These are phyloP conservation scores for Phytophthora crassamura DNA, from an alignment of 352 stramenopile species.

Conservation along the genomic window DNA sequence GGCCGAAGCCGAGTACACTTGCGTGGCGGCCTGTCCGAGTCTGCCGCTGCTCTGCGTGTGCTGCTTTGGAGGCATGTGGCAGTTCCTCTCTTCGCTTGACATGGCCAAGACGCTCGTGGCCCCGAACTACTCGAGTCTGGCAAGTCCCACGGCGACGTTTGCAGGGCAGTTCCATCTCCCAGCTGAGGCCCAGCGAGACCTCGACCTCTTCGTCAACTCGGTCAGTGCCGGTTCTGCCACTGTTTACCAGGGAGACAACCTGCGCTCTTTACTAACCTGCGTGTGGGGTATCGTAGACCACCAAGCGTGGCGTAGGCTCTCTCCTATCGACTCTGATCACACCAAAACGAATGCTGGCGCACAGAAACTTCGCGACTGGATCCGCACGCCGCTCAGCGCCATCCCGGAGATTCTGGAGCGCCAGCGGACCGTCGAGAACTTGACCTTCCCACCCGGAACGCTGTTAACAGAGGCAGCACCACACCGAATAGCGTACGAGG, in stretches of 20 bases:
- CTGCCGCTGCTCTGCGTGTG: slow-evolving; percentile 34
- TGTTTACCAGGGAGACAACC: too few relatives aligned
- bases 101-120: slow-evolving; percentile 36
- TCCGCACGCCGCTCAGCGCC: slow-evolving; percentile 29
- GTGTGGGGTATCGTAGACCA: slow-evolving; percentile 26
- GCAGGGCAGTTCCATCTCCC: slow-evolving; percentile 29
- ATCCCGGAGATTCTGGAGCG: slow-evolving; percentile 32
- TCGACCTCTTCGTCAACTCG: slow-evolving; percentile 53
- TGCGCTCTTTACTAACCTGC: not conserved
- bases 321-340: slow-evolving; percentile 44
- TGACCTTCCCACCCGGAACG: slow-evolving; percentile 27
- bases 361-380: slow-evolving; percentile 41
- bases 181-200: slow-evolving; percentile 35
- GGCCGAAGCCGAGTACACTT: slow-evolving; percentile 13
- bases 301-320: slow-evolving; percentile 28
- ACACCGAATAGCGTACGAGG: slow-evolving; percentile 43
- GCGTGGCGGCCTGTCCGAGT: slow-evolving; percentile 1
- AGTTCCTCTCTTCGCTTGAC: slow-evolving; percentile 38
- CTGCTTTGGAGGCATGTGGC: slow-evolving; percentile 43
- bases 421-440: slow-evolving; percentile 30
- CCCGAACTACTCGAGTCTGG: slow-evolving; percentile 30
- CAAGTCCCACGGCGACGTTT: slow-evolving; percentile 1
- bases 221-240: slow-evolving; percentile 13
- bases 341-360: slow-evolving; percentile 43
- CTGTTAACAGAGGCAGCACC: slow-evolving; percentile 16